A percentile compares a stretch with the other conserved stretches of the same genome.
phyloP scores from a whole-genome alignment of 306 rosid species.

The Carpinus viminea region DNA sequence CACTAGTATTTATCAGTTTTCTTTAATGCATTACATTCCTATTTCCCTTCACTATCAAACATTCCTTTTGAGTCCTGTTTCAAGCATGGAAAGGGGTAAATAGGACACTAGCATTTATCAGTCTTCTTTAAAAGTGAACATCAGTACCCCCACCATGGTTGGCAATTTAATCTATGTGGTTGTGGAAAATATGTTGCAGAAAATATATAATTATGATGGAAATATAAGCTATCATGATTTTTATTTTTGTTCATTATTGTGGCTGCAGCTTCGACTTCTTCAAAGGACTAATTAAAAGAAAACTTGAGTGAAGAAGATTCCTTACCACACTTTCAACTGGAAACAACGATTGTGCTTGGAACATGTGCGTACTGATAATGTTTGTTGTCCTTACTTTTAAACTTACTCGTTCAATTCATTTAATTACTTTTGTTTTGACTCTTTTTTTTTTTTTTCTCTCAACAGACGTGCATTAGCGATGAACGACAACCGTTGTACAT shows the following conservation, averaged over 20 bases:
- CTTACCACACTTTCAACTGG: constrained; percentile 32
- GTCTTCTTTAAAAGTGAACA: neutral
- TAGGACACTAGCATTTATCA: neutral
- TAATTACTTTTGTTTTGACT: neutral
- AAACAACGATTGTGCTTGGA: constrained; percentile 23
- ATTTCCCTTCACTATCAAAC: too few species aligned
- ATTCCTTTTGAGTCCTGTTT: neutral
- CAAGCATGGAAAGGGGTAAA: neutral
- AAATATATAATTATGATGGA: neutral
- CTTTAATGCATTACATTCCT: neutral
- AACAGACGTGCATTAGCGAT: constrained; percentile 18
- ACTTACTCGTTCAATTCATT: neutral
- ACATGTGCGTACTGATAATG: constrained; percentile 29
- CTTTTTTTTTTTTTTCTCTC: neutral
- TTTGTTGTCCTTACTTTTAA: neutral
- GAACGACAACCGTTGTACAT: constrained; percentile 24
- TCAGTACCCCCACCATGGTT: neutral
- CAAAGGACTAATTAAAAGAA: constrained; percentile 72
- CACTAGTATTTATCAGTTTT: neutral
- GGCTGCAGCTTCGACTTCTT: constrained; percentile 74
- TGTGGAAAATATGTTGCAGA: neutral
- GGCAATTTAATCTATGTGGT: neutral
- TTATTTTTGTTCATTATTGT: constrained; percentile 17
- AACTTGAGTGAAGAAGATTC: constrained; percentile 54
- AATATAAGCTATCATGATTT: constrained; percentile 1